These are phyloP conservation scores for Ophiostoma populinum DNA, from an alignment of 2,329 filamentous ascomycete genomes.

Conservation along the genomic window DNA sequence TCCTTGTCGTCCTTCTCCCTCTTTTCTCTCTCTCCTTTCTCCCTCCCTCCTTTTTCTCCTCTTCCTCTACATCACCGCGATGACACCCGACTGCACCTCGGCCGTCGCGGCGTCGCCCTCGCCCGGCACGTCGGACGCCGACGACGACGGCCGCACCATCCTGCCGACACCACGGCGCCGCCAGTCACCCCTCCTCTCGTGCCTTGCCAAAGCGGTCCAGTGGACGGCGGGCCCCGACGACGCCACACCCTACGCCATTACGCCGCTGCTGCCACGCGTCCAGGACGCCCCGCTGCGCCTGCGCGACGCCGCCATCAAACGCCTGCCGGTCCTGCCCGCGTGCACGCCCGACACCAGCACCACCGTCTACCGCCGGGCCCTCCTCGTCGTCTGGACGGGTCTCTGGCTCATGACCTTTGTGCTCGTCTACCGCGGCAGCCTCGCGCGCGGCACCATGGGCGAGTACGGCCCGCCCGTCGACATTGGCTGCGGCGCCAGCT, in stretches of 20 bases:
- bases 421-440: slow-evolving; percentile 48
- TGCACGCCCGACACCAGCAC: slow-evolving; percentile 3
- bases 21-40: too few species aligned
- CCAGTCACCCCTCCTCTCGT: too few species aligned
- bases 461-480: slow-evolving; percentile 49
- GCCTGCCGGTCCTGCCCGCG: slow-evolving; percentile 29
- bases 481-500: slow-evolving; percentile 50
- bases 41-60: too few species aligned
- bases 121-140: too few species aligned
- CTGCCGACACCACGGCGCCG: too few species aligned
- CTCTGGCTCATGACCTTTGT: slow-evolving; percentile 48
- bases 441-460: slow-evolving; percentile 40
- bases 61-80: too few species aligned
- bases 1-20: too few species aligned
- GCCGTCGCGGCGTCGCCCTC: too few species aligned
- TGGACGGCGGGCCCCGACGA: slow-evolving; percentile 41
- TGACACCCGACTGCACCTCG: too few species aligned
- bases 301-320: slow-evolving; percentile 44
- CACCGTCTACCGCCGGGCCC: slow-evolving; percentile 39
- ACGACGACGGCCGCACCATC: too few species aligned
- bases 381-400: slow-evolving; percentile 41
- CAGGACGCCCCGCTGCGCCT: slow-evolving; percentile 50
- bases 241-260: slow-evolving; percentile 33
- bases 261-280: slow-evolving; percentile 43
- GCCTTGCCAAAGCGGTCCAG: too few species aligned